Conservation (phyloP, 169 alveolate genomes). For the Cryptosporidium bovis region DNA sequence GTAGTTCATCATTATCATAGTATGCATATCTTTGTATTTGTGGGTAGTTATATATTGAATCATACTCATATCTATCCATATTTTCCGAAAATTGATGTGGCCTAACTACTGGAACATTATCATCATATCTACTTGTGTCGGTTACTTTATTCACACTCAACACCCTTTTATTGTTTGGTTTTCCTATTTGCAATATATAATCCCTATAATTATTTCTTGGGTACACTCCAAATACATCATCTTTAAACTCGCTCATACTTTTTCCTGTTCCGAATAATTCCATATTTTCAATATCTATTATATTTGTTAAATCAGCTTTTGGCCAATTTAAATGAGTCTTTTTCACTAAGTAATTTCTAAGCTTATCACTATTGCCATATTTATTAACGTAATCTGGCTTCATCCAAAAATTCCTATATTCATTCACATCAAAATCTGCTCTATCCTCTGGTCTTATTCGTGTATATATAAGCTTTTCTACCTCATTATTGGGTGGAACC, state of each 20-base stretch:
- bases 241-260: neutral
- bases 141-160: too few species aligned
- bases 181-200: neutral
- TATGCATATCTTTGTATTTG: slow-evolving; percentile 48
- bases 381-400: slow-evolving; percentile 39
- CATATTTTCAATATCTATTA: slow-evolving; percentile 10
- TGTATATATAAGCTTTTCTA: slow-evolving; percentile 21
- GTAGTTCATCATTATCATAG: slow-evolving; percentile 24
- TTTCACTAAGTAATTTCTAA: slow-evolving; percentile 1
- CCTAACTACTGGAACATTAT: slow-evolving; percentile 13
- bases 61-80: slow-evolving; percentile 8
- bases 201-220: neutral
- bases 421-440: slow-evolving; percentile 4
- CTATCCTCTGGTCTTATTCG: slow-evolving; percentile 57
- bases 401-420: slow-evolving; percentile 57
- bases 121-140: neutral
- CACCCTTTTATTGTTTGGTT: too few species aligned
- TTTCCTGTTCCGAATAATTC: neutral
- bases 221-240: neutral
- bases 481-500: slow-evolving; percentile 34
- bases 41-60: slow-evolving; percentile 14
- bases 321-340: slow-evolving; percentile 43
- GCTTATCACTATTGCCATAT: slow-evolving; percentile 2
- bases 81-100: slow-evolving; percentile 11
- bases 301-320: neutral